phyloP scores from a whole-genome alignment of 768 basidiomycete species.

The Lyophyllum semitale region DNA sequence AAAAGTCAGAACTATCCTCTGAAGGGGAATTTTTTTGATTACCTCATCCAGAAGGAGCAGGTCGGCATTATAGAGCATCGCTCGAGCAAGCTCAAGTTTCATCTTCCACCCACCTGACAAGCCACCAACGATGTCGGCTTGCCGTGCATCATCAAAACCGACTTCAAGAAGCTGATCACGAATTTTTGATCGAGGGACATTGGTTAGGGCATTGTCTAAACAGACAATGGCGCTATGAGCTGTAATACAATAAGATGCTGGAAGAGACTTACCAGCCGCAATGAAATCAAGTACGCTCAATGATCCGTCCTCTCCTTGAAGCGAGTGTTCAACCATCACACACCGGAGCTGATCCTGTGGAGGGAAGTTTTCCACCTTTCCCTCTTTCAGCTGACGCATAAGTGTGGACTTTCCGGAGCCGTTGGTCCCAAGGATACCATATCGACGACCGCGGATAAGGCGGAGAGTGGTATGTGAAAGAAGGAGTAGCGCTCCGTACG shows the following conservation, averaged over 20 bases:
- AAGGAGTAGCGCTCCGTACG: constrained; percentile 92
- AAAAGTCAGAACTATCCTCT: background rate
- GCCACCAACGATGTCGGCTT: constrained; percentile 83
- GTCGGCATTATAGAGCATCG: constrained; percentile 96
- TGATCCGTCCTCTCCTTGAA: constrained; percentile 91
- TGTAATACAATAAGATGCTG: background rate
- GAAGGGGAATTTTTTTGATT: constrained; percentile 9
- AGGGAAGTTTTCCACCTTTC: constrained; percentile 96
- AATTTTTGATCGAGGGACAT: constrained; percentile 70
- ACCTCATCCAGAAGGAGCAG: constrained; percentile 86
- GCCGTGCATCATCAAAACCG: constrained; percentile 87
- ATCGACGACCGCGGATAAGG: constrained; percentile 86
- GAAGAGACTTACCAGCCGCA: constrained; percentile 60
- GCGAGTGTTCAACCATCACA: constrained; percentile 96
- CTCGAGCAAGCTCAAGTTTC: constrained; percentile 94
- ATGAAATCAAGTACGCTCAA: constrained; percentile 88
- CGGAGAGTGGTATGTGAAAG: constrained; percentile 92
- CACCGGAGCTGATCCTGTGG: constrained; percentile 82
- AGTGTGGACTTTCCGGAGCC: constrained; percentile 96
- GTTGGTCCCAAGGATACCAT: constrained; percentile 96
- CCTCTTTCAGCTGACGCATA: constrained; percentile 92
- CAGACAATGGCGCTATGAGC: constrained; percentile 1
- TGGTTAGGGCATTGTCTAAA: constrained; percentile 68
- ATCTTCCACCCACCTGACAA: constrained; percentile 99
- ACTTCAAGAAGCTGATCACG: constrained; percentile 81